Evolutionary conservation across 352 stramenopile genomes (phyloP).

Genomic region (Phytophthora megakarya): DNA sequence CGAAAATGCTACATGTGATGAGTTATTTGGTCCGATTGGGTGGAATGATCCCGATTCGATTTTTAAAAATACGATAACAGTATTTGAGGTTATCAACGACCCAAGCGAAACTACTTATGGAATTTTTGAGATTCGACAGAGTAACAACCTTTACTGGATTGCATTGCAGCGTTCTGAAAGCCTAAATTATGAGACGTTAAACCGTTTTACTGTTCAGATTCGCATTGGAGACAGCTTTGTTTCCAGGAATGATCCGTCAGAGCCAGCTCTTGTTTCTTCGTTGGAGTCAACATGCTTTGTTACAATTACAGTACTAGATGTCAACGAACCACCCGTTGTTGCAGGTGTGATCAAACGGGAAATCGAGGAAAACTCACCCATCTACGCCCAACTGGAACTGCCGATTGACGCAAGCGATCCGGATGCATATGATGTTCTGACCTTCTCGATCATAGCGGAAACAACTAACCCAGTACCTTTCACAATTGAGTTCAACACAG

Average conservation of each 20-base stretch:
- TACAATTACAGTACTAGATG: constrained; percentile 41
- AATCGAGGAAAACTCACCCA: constrained; percentile 43
- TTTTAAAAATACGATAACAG: constrained; percentile 46
- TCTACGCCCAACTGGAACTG: constrained; percentile 16
- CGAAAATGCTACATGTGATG: constrained; percentile 39
- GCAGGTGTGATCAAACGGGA: constrained; percentile 22
- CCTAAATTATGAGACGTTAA: constrained; percentile 26
- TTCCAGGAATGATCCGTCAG: constrained; percentile 6
- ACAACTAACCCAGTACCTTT: constrained; percentile 35
- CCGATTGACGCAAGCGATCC: constrained; percentile 26
- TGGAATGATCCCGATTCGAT: constrained; percentile 50
- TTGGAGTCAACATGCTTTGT: constrained; percentile 44
- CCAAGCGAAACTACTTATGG: constrained; percentile 11
- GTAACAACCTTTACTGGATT: constrained; percentile 20
- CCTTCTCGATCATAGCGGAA: constrained; percentile 2
- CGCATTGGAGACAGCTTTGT: constrained; percentile 33
- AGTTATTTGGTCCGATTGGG: constrained; percentile 30
- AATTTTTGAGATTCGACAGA: constrained; percentile 18
- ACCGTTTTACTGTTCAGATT: constrained; percentile 1
- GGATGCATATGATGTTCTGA: constrained; percentile 20
- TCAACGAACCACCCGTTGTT: constrained; percentile 57
- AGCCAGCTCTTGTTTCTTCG: constrained; percentile 37
- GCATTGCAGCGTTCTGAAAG: constrained; percentile 5
- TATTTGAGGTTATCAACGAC: constrained; percentile 47
- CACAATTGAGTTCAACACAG: constrained; percentile 37